Conservation (phyloP, 1,284 basidiomycete species). For the Rhodotorula mucilaginosa region DNA sequence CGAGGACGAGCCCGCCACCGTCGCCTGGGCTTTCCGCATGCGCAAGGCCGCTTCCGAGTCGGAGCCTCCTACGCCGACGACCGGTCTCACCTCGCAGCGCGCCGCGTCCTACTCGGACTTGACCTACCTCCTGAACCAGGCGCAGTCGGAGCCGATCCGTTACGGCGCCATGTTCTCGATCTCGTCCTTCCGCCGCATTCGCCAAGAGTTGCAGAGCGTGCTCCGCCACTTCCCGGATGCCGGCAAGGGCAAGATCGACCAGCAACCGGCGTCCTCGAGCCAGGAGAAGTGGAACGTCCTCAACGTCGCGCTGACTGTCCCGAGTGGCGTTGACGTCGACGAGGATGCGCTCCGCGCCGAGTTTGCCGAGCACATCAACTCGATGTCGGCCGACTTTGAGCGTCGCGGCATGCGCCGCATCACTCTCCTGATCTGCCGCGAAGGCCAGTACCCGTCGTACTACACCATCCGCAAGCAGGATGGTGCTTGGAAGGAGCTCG, state of each 20-base stretch:
- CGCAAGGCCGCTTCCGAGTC: slow-evolving; percentile 62
- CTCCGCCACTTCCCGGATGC: slow-evolving; percentile 43
- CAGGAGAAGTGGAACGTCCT: slow-evolving; percentile 65
- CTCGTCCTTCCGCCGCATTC: slow-evolving; percentile 68
- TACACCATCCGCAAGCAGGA: slow-evolving; percentile 80
- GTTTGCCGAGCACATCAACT: slow-evolving; percentile 72
- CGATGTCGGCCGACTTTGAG: slow-evolving; percentile 62
- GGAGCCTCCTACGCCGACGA: slow-evolving; percentile 45
- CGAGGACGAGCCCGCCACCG: slow-evolving; percentile 74
- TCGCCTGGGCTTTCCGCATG: slow-evolving; percentile 92
- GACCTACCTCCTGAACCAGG: slow-evolving; percentile 76
- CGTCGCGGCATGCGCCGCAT: slow-evolving; percentile 84
- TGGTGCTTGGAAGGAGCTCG: slow-evolving; percentile 85
- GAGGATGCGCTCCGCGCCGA: slow-evolving; percentile 76
- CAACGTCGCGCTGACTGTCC: slow-evolving; percentile 85
- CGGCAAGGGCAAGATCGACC: slow-evolving; percentile 26
- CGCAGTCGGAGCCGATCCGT: slow-evolving; percentile 80
- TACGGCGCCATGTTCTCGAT: slow-evolving; percentile 87
- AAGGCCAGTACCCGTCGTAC: slow-evolving; percentile 89
- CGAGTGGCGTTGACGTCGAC: slow-evolving; percentile 68
- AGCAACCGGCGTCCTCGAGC: slow-evolving; percentile 12
- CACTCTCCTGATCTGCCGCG: slow-evolving; percentile 87
- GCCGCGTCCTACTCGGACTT: slow-evolving; percentile 85
- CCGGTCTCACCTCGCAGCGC: slow-evolving; percentile 39
- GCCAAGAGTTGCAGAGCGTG: slow-evolving; percentile 60